phyloP scores from a whole-genome alignment of 495 filamentous ascomycete species.

The Usnea hakonensis region DNA sequence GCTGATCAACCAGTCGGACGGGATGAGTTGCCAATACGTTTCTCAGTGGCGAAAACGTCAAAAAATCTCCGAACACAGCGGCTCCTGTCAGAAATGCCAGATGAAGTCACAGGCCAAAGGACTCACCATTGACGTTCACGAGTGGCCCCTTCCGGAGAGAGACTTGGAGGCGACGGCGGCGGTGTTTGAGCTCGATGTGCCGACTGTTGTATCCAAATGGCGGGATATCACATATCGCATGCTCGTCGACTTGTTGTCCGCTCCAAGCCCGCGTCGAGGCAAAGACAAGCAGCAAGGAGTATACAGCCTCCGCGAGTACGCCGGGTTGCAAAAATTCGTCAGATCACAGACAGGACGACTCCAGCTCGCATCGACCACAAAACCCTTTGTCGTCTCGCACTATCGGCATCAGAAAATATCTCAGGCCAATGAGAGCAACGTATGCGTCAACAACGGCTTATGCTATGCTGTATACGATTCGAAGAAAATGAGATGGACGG shows the following conservation, averaged over 20 bases:
- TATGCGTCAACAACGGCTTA: slow-evolving; percentile 24
- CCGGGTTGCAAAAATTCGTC: slow-evolving; percentile 4
- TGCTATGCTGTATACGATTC: slow-evolving; percentile 25
- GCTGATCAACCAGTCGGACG: slow-evolving; percentile 23
- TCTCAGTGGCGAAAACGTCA: background rate
- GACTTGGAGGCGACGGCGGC: slow-evolving; percentile 33
- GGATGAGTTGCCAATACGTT: slow-evolving; percentile 7
- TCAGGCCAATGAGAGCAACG: slow-evolving; percentile 21
- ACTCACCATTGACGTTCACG: slow-evolving; percentile 46
- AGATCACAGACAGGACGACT: slow-evolving; percentile 17
- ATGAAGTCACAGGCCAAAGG: slow-evolving; percentile 23
- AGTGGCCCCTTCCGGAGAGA: slow-evolving; percentile 53
- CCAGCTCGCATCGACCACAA: slow-evolving; percentile 37
- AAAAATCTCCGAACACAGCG: slow-evolving; percentile 29
- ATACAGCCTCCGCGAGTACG: slow-evolving; percentile 6
- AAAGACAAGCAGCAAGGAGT: slow-evolving; percentile 1
- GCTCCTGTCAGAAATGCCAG: slow-evolving; percentile 24
- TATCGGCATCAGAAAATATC: slow-evolving; percentile 26
- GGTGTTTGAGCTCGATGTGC: slow-evolving; percentile 52
- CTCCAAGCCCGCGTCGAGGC: slow-evolving; percentile 9
- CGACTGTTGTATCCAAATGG: slow-evolving; percentile 43
- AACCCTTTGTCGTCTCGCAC: slow-evolving; percentile 39
- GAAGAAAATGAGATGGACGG: slow-evolving; percentile 4
- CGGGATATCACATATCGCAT: slow-evolving; percentile 43
- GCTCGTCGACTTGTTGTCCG: slow-evolving; percentile 33